Evolutionary conservation across 1,284 basidiomycete genomes (phyloP).

Genomic region (Boletus smithii): DNA sequence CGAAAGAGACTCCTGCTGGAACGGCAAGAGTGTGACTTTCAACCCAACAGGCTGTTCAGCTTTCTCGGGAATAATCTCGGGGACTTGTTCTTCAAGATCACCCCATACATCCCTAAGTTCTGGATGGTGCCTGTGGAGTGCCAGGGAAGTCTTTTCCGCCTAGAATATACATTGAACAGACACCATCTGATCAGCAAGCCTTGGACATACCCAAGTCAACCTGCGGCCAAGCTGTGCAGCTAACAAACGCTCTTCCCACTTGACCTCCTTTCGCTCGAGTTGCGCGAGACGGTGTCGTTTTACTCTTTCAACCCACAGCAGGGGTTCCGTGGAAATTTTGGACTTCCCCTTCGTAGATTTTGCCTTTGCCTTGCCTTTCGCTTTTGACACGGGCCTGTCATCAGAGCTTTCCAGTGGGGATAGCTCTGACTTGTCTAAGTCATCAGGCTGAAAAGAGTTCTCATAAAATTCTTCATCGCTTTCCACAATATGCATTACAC

Average conservation of each 20-base stretch:
- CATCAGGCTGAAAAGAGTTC: constrained; percentile 24
- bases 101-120: constrained; percentile 90
- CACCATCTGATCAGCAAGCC: neutral
- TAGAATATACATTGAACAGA: constrained; percentile 30
- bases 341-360: constrained; percentile 34
- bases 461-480: constrained; percentile 36
- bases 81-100: constrained; percentile 67
- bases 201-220: constrained; percentile 56
- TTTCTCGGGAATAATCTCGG: constrained; percentile 63
- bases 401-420: constrained; percentile 31
- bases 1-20: constrained; percentile 88
- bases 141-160: constrained; percentile 75
- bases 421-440: constrained; percentile 21
- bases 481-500: constrained; percentile 17
- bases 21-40: constrained; percentile 70
- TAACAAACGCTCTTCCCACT: constrained; percentile 50
- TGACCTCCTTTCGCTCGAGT: constrained; percentile 35
- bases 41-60: constrained; percentile 80
- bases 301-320: constrained; percentile 7
- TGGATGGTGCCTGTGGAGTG: constrained; percentile 62
- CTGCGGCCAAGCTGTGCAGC: constrained; percentile 59
- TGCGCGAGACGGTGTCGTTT: constrained; percentile 10
- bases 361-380: constrained; percentile 35
- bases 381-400: constrained; percentile 33
- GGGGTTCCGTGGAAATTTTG: constrained; percentile 29